Base-by-base conservation (phyloP, 225 moss, liverwort and hornwort genomes). In the Sphagnum contortum region DNA sequence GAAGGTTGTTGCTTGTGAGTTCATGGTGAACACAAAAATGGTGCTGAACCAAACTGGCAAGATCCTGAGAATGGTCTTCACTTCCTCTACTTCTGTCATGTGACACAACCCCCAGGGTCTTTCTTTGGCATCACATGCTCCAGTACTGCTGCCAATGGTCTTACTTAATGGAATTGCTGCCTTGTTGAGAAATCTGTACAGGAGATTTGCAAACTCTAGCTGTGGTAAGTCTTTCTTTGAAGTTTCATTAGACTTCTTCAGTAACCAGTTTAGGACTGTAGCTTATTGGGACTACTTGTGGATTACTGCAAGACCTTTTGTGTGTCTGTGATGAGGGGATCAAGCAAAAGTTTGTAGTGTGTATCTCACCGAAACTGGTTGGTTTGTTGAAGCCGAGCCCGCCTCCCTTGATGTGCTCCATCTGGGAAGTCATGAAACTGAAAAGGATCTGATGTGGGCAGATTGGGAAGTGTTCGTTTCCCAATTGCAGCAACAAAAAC, bases 151-250 rank as follows among this genome's bases (percentile, higher is more conserved):
- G 57, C 49, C 57, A 59, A 66, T 60, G 44, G 47, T 51, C 55
- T 82, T 72, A 49, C 66, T 78, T 61, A 9, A 48, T 50, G 4
- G 48, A 61, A 82, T 79, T 53, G 81, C 81, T 48, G 81, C 81
- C 66, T 79, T 82, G 58, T 82, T 78, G 60, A 82, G 62, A 60
- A 82, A 78, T 9, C 81, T 82, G 77, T 64, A 47, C 12, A 49
- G 8, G 44, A 13, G 13, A 44, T 61, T 29, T 29, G 29, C 29
- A 29, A 29, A 3, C 57, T 3, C 57, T 11, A 57, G 57, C 14
- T 14, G 14, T 12, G 57, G 57, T 11, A 57, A 57, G 14, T 3
- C 3, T 57, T 4, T 61, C 60, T 9, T 4, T 47, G 46, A 9
- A 29, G 10, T 8, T 9, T 47, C 11, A 61, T 61, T 10, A 6